Conservation (phyloP, 192 early-diverging fungal genomes). For the Coemansia furcata region DNA sequence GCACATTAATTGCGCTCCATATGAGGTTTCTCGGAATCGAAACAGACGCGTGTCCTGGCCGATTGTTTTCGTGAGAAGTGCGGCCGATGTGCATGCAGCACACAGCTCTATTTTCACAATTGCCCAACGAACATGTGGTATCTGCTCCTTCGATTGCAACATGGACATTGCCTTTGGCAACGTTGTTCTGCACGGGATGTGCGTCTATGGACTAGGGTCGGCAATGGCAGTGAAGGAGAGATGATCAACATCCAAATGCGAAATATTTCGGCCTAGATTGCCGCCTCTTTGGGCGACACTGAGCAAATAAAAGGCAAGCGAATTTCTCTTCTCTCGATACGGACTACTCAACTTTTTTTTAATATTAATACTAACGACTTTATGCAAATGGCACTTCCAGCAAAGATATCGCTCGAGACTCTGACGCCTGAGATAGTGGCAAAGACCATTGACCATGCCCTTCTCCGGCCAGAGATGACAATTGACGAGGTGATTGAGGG, state of each 20-base stretch:
- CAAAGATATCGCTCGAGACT: conserved; percentile 39
- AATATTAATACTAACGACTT: background rate
- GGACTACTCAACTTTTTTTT: background rate
- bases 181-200: background rate
- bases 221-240: background rate
- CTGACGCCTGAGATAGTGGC: conserved; percentile 55
- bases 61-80: background rate
- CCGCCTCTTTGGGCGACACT: background rate
- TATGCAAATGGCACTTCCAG: background rate
- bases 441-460: conserved; percentile 61
- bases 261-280: background rate
- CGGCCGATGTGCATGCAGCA: background rate
- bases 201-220: background rate
- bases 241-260: background rate
- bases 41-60: background rate
- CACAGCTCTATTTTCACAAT: background rate
- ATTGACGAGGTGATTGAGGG: conserved; percentile 52
- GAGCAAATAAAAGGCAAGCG: background rate
- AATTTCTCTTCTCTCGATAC: background rate
- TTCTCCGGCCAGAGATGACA: conserved; percentile 59
- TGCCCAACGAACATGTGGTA: background rate
- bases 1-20: background rate
- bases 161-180: background rate
- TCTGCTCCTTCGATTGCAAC: background rate
- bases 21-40: background rate